Evolutionary conservation across 2,329 filamentous ascomycete species (phyloP), one percentile per base, ranked within the genome.

Genomic region (Talaromyces piceae): DNA sequence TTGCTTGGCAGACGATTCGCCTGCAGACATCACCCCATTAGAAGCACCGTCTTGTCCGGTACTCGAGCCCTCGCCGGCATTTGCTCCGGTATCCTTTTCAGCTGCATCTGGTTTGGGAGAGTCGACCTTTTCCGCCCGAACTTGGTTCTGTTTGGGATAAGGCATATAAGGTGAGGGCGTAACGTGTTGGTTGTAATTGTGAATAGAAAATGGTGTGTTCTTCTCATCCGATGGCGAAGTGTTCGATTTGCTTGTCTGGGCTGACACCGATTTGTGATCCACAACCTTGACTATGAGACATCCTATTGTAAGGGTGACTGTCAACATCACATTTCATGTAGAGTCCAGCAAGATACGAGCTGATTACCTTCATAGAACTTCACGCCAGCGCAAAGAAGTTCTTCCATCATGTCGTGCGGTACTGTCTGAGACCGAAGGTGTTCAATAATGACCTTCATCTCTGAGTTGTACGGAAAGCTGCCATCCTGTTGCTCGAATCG

Each of bases 221-320:
- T 84, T 84, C 57, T 77, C 83, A 30, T 80, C 79, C 18, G 78
- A 74, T 1, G 81, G 75, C 23, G 73, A 73, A 47, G 73, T 75
- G 46, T 74, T 78, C 51, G 73, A 72, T 59, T 75, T 76, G 58
- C 80, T 82, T 8, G 73, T 66, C 57, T 88, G 83, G 58, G 78
- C 73, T 55, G 77, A 77, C 39, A 74, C 74, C 0, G 85, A 82
- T 61, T 87, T 88, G 72, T 95, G 88, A 65, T 97, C 88, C 61
- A 95, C 81, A n/a, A 97, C 76, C 67, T 95, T 86, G 30, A 98
- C 90, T 59, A 98, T 97, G 52, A 98, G 78, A 63, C 91, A 95
- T 27, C 81, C 77, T 79, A 52, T 28, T 30, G 27, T 49, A n/a
- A n/a, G 3, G 7, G 16, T 3, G 18, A 31, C 20, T 28, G 50